Evolutionary conservation across 108 stramenopile species (phyloP), one percentile per base, ranked within the genome.

Genomic region (Cyclostephanos invisitatus): DNA sequence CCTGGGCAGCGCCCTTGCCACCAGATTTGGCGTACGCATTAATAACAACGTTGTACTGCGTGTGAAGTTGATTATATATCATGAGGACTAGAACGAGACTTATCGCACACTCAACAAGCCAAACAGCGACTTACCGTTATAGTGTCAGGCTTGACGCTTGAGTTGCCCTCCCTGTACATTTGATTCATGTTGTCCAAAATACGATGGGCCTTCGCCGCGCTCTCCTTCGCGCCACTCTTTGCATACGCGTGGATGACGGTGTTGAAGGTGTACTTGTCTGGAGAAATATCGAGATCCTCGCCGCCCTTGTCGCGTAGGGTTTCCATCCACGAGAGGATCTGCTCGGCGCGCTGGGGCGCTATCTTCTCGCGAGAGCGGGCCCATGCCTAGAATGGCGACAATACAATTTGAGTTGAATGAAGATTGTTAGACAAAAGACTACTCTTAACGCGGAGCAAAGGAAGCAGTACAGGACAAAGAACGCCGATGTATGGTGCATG

Each of bases 251-350:
- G 84, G 73, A 90, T 90, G n/a, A 86, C 79, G 32, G 85, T 88
- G 62, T 86, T 91, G 67, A 86, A 93, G 40, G 90, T 90, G 67
- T 89, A 93, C 57, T 89, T 91, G 78, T 93, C 92, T 11, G 90
- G 92, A 54, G 72, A 74, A 35, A 90, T 78, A 51, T 81, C 53
- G 44, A 54, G 53, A 77, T 87, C 74, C 28, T 77, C 75, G 20
- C 77, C 77, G 27, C 75, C 81, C 28, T 68, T 49, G 38, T 83
- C 68, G 46, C 85, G 84, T 25, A 91, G 74, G 37, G 84, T 89
- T 36, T 94, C 83, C 90, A 94, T 90, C 89, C 89, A 91, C 25
- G 80, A 70, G 27, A 94, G 68, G 48, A 94, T 91, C 74, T 94
- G 90, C 61, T 91, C 90, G 2, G 92, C 92, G 2, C 92, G 82